Conservation (phyloP, 129 eudicot genomes). For the Helichrysum umbraculigerum region DNA sequence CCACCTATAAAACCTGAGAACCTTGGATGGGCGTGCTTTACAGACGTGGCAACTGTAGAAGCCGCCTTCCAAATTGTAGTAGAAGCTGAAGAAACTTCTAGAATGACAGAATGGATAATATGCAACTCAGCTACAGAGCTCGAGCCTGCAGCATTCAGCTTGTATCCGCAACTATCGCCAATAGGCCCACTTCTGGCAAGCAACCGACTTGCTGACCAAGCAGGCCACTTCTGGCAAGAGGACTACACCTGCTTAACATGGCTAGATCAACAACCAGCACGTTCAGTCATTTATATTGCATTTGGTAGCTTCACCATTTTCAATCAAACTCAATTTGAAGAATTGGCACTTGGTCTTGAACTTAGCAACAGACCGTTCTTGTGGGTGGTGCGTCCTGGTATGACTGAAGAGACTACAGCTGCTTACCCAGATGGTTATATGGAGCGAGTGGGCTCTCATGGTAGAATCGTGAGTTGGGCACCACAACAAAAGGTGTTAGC, state of each 20-base stretch:
- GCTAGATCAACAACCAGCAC: constrained; percentile 46
- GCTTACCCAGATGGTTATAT: constrained; percentile 41
- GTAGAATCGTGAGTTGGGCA: constrained; percentile 55
- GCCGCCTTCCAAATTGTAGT: not conserved
- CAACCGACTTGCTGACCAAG: constrained; percentile 39
- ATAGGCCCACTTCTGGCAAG: constrained; percentile 55
- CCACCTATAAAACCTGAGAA: constrained; percentile 33
- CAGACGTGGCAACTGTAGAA: constrained; percentile 19
- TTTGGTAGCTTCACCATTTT: constrained; percentile 54
- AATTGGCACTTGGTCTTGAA: constrained; percentile 57
- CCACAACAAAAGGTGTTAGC: constrained; percentile 52
- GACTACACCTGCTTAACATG: constrained; percentile 51
- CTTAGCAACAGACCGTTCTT: constrained; percentile 43
- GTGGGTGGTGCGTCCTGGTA: constrained; percentile 53
- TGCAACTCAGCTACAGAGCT: constrained; percentile 49
- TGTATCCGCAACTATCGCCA: constrained; percentile 31
- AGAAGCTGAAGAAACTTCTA: not conserved
- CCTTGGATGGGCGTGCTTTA: constrained; percentile 36
- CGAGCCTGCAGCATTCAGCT: constrained; percentile 38
- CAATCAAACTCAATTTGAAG: constrained; percentile 39
- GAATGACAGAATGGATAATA: constrained; percentile 31
- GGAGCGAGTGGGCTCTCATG: constrained; percentile 39
- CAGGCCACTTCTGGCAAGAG: constrained; percentile 50
- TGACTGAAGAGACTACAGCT: constrained; percentile 1
- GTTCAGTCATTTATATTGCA: constrained; percentile 48